These are phyloP conservation scores for Clonostachys solani DNA, from an alignment of 2,329 filamentous ascomycete genomes.

Conservation along the genomic window DNA sequence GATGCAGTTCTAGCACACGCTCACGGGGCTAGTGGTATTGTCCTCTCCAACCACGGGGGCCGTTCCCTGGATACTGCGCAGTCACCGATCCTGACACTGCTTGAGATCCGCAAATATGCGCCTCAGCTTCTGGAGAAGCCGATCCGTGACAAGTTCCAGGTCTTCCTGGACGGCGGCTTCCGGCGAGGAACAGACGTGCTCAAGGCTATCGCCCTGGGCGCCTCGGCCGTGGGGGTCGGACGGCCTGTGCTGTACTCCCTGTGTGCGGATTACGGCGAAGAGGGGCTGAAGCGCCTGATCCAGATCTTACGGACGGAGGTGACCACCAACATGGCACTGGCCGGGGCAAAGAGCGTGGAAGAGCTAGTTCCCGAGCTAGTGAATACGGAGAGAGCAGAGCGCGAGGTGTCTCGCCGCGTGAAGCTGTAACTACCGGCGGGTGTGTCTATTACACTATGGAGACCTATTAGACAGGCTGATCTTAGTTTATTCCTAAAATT, in stretches of 20 bases:
- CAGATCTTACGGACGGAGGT: slow-evolving; percentile 41
- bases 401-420: slow-evolving; percentile 7
- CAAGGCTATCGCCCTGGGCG: slow-evolving; percentile 32
- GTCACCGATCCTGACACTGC: slow-evolving; percentile 17
- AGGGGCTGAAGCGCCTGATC: slow-evolving; percentile 45
- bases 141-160: slow-evolving; percentile 27
- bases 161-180: slow-evolving; percentile 30
- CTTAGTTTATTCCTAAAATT: too few species aligned
- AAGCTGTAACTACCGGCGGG: slow-evolving; percentile 5
- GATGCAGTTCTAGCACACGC: slow-evolving; percentile 25
- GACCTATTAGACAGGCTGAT: too few species aligned
- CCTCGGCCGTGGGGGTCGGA: slow-evolving; percentile 35
- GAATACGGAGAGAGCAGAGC: slow-evolving; percentile 10
- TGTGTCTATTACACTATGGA: too few species aligned
- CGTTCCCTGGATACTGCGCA: slow-evolving; percentile 29
- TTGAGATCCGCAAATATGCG: slow-evolving; percentile 37
- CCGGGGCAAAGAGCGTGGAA: slow-evolving; percentile 64
- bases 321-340: slow-evolving; percentile 41
- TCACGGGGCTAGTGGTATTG: slow-evolving; percentile 23
- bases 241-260: slow-evolving; percentile 28
- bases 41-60: slow-evolving; percentile 34
- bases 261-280: slow-evolving; percentile 32
- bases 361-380: slow-evolving; percentile 43
- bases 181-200: slow-evolving; percentile 30
- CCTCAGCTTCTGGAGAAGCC: slow-evolving; percentile 21